Evolutionary conservation across 306 rosid genomes (phyloP), one percentile per base, ranked within the genome.

Genomic region (Casuarina glauca): DNA sequence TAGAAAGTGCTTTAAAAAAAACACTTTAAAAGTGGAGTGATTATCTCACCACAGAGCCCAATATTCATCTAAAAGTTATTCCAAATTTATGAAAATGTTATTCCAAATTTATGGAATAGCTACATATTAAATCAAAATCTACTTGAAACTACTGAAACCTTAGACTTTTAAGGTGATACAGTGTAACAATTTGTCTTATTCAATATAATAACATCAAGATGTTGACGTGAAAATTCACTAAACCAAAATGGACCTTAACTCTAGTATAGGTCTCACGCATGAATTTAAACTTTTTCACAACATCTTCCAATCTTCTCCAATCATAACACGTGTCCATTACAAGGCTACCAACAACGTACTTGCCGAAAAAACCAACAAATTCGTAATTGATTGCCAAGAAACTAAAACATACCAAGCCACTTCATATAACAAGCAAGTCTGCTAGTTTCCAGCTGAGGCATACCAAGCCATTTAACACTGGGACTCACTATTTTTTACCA

Each of bases 251-350:
- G 74, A 96, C 99, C 97, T 96, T 97, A 82, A 96, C 99, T 76
- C 99, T 97, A 48, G 99, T 97, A 86, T 96, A 97, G 11, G 96
- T 96, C 87, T 96, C 98, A 32, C 93, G 99, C 99, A 93, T 96
- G 79, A 96, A 95, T 81, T 95, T 98, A 63, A 96, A 96, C 91
- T 96, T 93, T 76, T 91, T 93, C 79, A 96, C 97, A 32, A 96
- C 97, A 41, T 97, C 93, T 85, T 96, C 93, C 72, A 96, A 80
- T 82, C 93, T 93, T 86, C 91, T 96, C 98, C 97, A 96, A 72
- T 96, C 1, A 1, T 1, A 26, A 26, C 32, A 26, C 1, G 97
- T 67, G 98, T 98, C 87, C 98, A 87, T 72, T 93, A 86, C 81
- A 96, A 96, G 99, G 98, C 79, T 96, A 96, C 81, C 93, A 75